Evolutionary conservation across 169 alveolate species (phyloP).

Genomic region (Cryptosporidium xiaoi): DNA sequence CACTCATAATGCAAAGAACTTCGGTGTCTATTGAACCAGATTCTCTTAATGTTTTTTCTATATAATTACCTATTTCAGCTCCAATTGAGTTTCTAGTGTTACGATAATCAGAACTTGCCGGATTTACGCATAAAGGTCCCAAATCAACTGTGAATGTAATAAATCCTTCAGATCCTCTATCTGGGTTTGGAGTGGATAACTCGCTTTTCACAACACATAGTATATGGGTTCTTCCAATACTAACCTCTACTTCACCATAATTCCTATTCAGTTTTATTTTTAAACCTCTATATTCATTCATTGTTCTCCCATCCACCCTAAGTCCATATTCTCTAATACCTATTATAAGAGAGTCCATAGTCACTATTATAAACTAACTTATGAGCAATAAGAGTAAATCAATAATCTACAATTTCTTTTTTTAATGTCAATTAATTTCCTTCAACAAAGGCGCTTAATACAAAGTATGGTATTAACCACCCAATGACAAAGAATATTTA

Average conservation of each 20-base stretch:
- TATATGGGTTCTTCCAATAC: constrained; percentile 55
- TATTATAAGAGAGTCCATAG: constrained; percentile 27
- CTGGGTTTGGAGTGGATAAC: constrained; percentile 34
- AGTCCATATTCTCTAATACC: constrained; percentile 63
- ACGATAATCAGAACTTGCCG: constrained; percentile 32
- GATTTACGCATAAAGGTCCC: constrained; percentile 58
- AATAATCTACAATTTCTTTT: background rate
- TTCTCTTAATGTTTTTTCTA: constrained; percentile 56
- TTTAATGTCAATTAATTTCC: background rate
- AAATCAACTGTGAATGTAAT: constrained; percentile 46
- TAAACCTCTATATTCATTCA: constrained; percentile 54
- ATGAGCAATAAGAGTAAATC: background rate
- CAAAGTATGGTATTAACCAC: no score
- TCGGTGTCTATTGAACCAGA: constrained; percentile 71
- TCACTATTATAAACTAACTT: background rate
- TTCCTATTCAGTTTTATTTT: constrained; percentile 35
- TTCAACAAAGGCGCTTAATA: constrained; percentile 5
- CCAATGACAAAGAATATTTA: no score
- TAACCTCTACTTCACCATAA: constrained; percentile 53
- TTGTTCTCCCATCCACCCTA: constrained; percentile 68
- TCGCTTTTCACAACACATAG: constrained; percentile 58
- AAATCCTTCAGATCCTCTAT: constrained; percentile 60
- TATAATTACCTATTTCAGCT: constrained; percentile 56
- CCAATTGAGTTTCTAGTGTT: constrained; percentile 42
- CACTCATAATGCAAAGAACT: constrained; percentile 50